Conservation (phyloP, 331 rosid genomes). For the Spiraea crenata region DNA sequence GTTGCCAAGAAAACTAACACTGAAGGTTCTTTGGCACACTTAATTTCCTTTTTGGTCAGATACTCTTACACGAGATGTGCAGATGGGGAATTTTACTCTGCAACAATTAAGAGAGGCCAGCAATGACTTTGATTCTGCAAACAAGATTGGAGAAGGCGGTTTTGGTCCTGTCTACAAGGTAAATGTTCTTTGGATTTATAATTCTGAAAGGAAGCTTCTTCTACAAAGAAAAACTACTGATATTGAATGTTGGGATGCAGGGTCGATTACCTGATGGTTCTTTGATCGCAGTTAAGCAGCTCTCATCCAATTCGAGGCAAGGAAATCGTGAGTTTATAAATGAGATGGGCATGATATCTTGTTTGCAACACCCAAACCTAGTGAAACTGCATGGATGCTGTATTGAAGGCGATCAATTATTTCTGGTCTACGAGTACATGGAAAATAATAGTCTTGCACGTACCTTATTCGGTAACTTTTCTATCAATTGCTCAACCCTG, state of each 20-base stretch:
- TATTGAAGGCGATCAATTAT: conserved; percentile 56
- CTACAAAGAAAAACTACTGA: background rate
- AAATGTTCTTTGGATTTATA: conserved; percentile 3
- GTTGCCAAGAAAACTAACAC: conserved; percentile 13
- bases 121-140: conserved; percentile 46
- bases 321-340: conserved; percentile 69
- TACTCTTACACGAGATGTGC: conserved; percentile 36
- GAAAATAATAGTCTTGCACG: conserved; percentile 66
- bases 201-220: background rate
- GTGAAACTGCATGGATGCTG: conserved; percentile 75
- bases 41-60: conserved; percentile 28
- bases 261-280: conserved; percentile 66
- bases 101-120: conserved; percentile 71
- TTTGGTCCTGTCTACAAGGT: conserved; percentile 83
- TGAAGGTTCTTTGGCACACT: background rate
- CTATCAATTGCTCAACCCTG: background rate
- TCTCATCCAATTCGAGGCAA: conserved; percentile 60
- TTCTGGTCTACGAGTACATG: conserved; percentile 72
- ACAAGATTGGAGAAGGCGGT: conserved; percentile 89
- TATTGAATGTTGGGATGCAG: conserved; percentile 33
- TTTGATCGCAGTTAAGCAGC: conserved; percentile 64
- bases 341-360: conserved; percentile 66
- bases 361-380: conserved; percentile 74
- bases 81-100: conserved; percentile 53
- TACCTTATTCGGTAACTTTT: conserved; percentile 50